Evolutionary conservation across 169 alveolate genomes (phyloP), one percentile per base, ranked within the genome.

Genomic region (Plasmodium falciparum): DNA sequence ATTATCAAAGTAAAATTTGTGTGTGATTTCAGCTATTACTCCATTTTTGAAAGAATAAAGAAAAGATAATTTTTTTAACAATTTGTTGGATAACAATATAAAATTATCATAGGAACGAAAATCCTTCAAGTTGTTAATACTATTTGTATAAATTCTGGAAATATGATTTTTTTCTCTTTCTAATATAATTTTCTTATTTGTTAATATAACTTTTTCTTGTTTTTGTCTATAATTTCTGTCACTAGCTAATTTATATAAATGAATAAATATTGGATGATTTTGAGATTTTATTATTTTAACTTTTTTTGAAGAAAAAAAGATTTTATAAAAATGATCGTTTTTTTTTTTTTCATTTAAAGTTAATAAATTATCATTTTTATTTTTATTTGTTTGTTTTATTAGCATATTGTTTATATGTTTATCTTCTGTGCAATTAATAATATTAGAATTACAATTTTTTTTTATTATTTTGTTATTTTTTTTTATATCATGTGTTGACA

Each of bases 251-350:
- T 83, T 83, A 63, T 83, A 83, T 72, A 83, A 49, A 72, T 83
- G 91, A 15, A 83, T 83, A 69, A 69, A 83, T 69, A 83, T 69
- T 22, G 91, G 91, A 62, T 83, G 91, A 2, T 83, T 83, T 69
- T 83, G 91, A 7, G 91, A 83, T 49, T 83, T 83, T 17, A 83
- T 83, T 83, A 83, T 83, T 83, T 83, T 83, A 29, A 83, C 91
- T 62, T 83, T 83, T 69, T 83, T 83, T 0, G 91, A 83, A 11
- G 91, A 83, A 56, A 83, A 83, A 83, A 83, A 83, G 2, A 83
- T 83, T 83, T 83, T 83, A 69, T 54, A 83, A 67, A 83, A 83
- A 69, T 83, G 91, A 56, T 83, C 91, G 22, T 69, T 67, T 39
- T 69, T 83, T 63, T 76, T 76, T 15, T 83, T 83, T 49, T 83